phyloP scores from a whole-genome alignment of 2,329 filamentous ascomycete species.

The Cercospora janseana region DNA sequence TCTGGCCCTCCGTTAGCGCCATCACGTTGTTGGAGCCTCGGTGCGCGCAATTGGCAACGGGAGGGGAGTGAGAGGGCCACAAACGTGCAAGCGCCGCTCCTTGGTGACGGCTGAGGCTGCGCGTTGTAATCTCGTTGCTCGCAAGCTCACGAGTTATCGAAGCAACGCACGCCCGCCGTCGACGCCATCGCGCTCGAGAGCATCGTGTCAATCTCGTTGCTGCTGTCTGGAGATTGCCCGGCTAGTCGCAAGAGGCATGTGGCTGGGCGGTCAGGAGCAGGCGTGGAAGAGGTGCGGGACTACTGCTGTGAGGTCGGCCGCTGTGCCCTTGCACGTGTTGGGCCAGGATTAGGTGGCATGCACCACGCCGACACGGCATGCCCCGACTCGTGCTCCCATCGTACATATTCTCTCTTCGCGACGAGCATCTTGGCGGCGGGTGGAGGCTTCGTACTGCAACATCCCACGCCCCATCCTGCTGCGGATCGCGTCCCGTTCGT shows the following conservation, averaged over 20 bases:
- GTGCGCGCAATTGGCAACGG: not conserved
- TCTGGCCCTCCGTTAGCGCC: not conserved
- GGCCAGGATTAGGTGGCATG: no score
- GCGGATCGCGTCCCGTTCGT: no score
- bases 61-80: not conserved
- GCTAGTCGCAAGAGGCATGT: not conserved
- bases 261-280: not conserved
- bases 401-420: no score
- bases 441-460: no score
- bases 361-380: no score
- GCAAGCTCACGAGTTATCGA: not conserved
- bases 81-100: constrained; percentile 3
- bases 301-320: not conserved
- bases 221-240: not conserved
- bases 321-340: not conserved
- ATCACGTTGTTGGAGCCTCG: not conserved
- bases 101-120: not conserved
- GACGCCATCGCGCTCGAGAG: not conserved
- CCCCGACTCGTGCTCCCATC: no score
- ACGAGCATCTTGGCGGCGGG: no score
- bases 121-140: constrained; percentile 3
- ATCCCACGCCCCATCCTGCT: no score
- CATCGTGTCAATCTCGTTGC: not conserved
- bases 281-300: not conserved
- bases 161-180: not conserved